Conservation (phyloP, 257 asterid genomes). For the Nemophila menziesii region DNA sequence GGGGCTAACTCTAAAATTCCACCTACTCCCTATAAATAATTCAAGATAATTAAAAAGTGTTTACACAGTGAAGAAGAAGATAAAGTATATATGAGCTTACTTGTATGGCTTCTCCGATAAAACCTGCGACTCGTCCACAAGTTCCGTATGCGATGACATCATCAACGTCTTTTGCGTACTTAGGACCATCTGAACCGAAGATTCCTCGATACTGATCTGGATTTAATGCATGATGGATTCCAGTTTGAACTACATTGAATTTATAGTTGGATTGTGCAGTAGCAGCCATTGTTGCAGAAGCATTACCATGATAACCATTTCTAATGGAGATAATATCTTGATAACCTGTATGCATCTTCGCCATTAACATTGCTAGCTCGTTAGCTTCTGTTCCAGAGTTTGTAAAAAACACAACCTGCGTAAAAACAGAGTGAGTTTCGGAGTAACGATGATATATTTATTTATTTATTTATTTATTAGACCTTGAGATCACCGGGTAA, state of each 20-base stretch:
- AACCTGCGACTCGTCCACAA: conserved; percentile 70
- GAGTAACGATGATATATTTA: not conserved
- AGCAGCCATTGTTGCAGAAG: conserved; percentile 72
- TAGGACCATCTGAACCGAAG: conserved; percentile 73
- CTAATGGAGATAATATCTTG: conserved; percentile 73
- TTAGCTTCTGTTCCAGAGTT: conserved; percentile 97
- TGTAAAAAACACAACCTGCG: conserved; percentile 82
- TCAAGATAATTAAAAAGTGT: conserved; percentile 2
- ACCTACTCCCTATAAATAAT: conserved; percentile 68
- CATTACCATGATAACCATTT: conserved; percentile 93
- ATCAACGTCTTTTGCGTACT: conserved; percentile 82
- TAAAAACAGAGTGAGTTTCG: not conserved
- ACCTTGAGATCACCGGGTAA: conserved; percentile 89
- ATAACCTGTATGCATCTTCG: conserved; percentile 55
- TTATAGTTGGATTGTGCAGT: conserved; percentile 82
- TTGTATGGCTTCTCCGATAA: conserved; percentile 89
- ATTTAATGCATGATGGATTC: conserved; percentile 81
- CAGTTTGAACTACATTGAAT: conserved; percentile 85
- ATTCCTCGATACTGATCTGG: conserved; percentile 91
- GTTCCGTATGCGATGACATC: conserved; percentile 85
- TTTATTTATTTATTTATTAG: not conserved
- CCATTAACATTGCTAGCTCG: conserved; percentile 85
- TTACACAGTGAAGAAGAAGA: not conserved
- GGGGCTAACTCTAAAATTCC: conserved; percentile 96
- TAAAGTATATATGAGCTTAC: conserved; percentile 16